These are phyloP conservation scores for Bocquillonia castaneifolia DNA, from an alignment of 441 rosid species.

Conservation along the genomic window DNA sequence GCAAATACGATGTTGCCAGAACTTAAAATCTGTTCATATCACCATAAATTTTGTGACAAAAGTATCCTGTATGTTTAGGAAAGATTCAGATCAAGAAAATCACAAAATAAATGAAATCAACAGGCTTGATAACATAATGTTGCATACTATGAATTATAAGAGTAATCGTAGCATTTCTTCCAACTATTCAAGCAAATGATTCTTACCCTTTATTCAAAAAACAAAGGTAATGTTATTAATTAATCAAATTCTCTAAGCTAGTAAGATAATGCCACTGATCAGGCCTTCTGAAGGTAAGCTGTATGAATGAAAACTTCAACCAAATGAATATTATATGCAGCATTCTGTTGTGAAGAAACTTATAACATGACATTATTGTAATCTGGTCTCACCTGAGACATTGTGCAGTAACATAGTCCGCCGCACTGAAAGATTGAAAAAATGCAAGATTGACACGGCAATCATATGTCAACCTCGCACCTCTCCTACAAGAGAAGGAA, in stretches of 20 bases:
- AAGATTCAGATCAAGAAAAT: neutral
- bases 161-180: too few relatives aligned
- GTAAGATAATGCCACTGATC: neutral
- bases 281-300: conserved; percentile 1
- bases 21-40: neutral
- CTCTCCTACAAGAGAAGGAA: conserved; percentile 47
- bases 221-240: neutral
- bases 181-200: too few relatives aligned
- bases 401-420: conserved; percentile 78
- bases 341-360: neutral
- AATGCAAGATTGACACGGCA: conserved; percentile 59
- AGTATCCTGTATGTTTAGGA: neutral
- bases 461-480: conserved; percentile 50
- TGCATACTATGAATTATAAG: too few relatives aligned
- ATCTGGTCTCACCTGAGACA: conserved; percentile 53
- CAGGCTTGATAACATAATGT: too few relatives aligned
- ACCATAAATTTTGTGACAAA: neutral
- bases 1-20: neutral
- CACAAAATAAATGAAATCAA: too few relatives aligned
- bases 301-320: conserved; percentile 3
- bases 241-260: neutral
- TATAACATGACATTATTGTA: neutral
- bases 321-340: neutral
- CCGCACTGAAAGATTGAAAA: conserved; percentile 68
- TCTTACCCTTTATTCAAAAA: too few relatives aligned